Evolutionary conservation across 2,329 filamentous ascomycete species (phyloP).

Genomic region (Knufia petricola): DNA sequence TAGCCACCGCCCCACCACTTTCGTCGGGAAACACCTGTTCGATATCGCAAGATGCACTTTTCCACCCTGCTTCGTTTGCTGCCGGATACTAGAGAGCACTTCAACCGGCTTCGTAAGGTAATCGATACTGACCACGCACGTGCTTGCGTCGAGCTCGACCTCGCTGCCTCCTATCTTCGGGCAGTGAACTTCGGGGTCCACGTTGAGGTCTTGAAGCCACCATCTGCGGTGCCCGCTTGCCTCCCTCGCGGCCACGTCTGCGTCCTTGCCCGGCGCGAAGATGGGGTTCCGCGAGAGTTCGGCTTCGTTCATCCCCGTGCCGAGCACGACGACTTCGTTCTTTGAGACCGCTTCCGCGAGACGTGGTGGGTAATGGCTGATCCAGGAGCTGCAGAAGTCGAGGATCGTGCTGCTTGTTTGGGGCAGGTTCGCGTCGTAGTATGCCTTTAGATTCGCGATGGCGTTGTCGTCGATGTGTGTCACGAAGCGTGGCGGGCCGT

Average conservation of each 20-base stretch:
- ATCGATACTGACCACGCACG: conserved; percentile 44
- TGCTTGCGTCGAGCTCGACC: conserved; percentile 34
- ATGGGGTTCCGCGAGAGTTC: conserved; percentile 38
- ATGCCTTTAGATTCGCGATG: conserved; percentile 35
- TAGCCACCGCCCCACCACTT: conserved; percentile 43
- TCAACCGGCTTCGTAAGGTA: conserved; percentile 41
- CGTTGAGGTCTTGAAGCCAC: conserved; percentile 39
- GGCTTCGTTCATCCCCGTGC: conserved; percentile 39
- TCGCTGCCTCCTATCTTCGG: conserved; percentile 13
- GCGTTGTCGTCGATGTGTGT: conserved; percentile 46
- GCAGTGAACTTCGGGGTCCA: conserved; percentile 25
- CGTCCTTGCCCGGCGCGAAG: conserved; percentile 15
- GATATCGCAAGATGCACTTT: conserved; percentile 42
- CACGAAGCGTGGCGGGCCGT: conserved; percentile 37
- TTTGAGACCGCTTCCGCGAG: conserved; percentile 22
- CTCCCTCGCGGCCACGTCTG: too few relatives aligned
- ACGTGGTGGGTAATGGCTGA: conserved; percentile 35
- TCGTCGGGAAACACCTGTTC: conserved; percentile 46
- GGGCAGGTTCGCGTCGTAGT: conserved; percentile 39
- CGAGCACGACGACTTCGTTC: conserved; percentile 34
- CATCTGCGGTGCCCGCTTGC: conserved; percentile 13
- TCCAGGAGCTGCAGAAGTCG: conserved; percentile 45
- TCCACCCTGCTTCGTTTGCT: conserved; percentile 34
- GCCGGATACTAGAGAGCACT: conserved; percentile 34
- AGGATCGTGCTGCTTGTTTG: conserved; percentile 33